These are phyloP conservation scores for Pseudognaphalium luteoalbum DNA, from an alignment of 129 eudicot species.

Conservation along the genomic window DNA sequence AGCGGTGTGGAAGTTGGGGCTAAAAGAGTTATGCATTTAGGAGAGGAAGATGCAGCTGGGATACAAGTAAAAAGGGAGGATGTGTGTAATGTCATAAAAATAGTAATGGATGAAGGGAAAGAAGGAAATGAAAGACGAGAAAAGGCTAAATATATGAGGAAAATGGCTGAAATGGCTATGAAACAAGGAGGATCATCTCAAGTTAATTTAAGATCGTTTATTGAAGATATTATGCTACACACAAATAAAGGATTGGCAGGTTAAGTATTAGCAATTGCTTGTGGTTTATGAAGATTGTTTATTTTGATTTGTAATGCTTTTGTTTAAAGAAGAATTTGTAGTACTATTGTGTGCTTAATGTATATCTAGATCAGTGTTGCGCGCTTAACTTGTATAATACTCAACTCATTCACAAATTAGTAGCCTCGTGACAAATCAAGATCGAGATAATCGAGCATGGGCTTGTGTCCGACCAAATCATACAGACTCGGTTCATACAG, in stretches of 20 bases:
- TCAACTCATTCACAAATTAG: no score
- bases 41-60: conserved; percentile 20
- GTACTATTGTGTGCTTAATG: no score
- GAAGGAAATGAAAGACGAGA: conserved; percentile 33
- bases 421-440: no score
- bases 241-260: conserved; percentile 28
- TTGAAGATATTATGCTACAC: conserved; percentile 33
- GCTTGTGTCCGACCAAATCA: no score
- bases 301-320: neutral
- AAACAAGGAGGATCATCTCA: conserved; percentile 43
- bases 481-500: no score
- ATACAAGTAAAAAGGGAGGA: conserved; percentile 36
- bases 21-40: conserved; percentile 19
- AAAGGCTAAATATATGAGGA: conserved; percentile 24
- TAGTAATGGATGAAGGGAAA: conserved; percentile 27
- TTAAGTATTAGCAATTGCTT: conserved; percentile 24
- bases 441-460: no score
- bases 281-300: conserved; percentile 22
- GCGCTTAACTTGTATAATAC: no score
- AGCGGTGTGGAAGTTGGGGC: conserved; percentile 39
- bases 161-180: conserved; percentile 32
- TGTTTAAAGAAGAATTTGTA: neutral
- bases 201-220: conserved; percentile 20
- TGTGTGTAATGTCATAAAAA: conserved; percentile 25
- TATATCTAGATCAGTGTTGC: no score